phyloP scores from a whole-genome alignment of 805 yeast genomes.

The Cyberlindnera bimundalis region DNA sequence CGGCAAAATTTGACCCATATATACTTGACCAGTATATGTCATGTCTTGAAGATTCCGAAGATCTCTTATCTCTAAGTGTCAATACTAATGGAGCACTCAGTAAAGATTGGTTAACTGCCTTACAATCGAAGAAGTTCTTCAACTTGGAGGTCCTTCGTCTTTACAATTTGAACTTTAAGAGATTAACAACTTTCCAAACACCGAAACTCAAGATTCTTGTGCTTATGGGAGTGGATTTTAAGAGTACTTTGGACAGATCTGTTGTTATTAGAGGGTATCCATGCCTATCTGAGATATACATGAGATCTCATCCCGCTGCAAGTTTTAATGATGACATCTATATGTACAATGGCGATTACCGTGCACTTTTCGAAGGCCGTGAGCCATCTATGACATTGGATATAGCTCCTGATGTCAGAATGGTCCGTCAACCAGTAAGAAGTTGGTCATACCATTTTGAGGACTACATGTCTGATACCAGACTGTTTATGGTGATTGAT shows the following conservation, averaged over 20 bases:
- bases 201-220: constrained; percentile 1
- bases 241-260: not conserved
- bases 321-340: no score
- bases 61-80: not conserved
- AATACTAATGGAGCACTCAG: not conserved
- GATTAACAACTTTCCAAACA: not conserved
- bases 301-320: no score
- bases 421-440: no score
- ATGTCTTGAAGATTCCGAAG: not conserved
- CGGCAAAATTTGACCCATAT: no score
- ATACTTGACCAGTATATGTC: not conserved
- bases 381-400: no score
- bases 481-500: no score
- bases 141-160: constrained; percentile 1
- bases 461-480: no score
- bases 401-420: no score
- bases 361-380: no score
- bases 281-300: no score
- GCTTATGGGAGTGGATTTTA: not conserved
- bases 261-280: constrained; percentile 1
- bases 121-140: not conserved
- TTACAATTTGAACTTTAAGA: not conserved
- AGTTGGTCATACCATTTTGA: no score
- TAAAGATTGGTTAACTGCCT: not conserved
- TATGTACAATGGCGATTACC: no score